Conservation (phyloP, 2,329 filamentous ascomycete genomes). For the Aureobasidium leucospermi region DNA sequence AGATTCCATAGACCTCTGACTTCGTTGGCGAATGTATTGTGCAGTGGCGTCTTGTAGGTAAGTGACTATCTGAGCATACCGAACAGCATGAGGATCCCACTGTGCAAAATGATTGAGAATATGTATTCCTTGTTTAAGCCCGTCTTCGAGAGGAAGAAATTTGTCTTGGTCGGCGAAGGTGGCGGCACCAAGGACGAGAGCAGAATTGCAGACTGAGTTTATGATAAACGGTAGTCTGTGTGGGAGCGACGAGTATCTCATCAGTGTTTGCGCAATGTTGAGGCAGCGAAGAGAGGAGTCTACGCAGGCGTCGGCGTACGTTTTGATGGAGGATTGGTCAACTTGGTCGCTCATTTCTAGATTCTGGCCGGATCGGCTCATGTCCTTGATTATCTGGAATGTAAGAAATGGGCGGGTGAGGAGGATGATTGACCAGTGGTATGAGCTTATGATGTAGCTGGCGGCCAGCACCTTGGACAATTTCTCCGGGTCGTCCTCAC, state of each 20-base stretch:
- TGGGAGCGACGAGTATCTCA: slow-evolving; percentile 5
- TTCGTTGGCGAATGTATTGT: slow-evolving; percentile 6
- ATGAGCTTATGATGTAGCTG: slow-evolving; percentile 44
- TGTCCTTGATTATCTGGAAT: slow-evolving; percentile 30
- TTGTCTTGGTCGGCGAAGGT: slow-evolving; percentile 22
- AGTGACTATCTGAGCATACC: slow-evolving; percentile 23
- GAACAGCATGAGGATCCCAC: slow-evolving; percentile 24
- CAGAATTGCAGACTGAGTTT: slow-evolving; percentile 15
- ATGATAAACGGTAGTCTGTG: slow-evolving; percentile 12
- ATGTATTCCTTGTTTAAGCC: slow-evolving; percentile 18
- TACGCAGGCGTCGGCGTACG: slow-evolving; percentile 14
- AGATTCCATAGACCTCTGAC: background rate
- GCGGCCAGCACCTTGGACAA: slow-evolving; percentile 34
- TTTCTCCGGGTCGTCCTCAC: slow-evolving; percentile 14
- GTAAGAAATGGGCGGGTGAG: slow-evolving; percentile 47
- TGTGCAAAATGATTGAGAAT: slow-evolving; percentile 24
- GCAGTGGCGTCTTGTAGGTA: slow-evolving; percentile 16
- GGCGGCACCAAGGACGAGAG: slow-evolving; percentile 24
- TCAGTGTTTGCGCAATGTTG: background rate
- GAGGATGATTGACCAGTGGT: slow-evolving; percentile 49
- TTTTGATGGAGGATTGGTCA: slow-evolving; percentile 9
- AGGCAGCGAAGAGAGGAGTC: slow-evolving; percentile 11
- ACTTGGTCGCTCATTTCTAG: slow-evolving; percentile 17
- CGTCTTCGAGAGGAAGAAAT: slow-evolving; percentile 18
- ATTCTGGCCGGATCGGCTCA: slow-evolving; percentile 17